phyloP scores from a whole-genome alignment of 2,329 filamentous ascomycete species.

The Penicillium vulpinum region DNA sequence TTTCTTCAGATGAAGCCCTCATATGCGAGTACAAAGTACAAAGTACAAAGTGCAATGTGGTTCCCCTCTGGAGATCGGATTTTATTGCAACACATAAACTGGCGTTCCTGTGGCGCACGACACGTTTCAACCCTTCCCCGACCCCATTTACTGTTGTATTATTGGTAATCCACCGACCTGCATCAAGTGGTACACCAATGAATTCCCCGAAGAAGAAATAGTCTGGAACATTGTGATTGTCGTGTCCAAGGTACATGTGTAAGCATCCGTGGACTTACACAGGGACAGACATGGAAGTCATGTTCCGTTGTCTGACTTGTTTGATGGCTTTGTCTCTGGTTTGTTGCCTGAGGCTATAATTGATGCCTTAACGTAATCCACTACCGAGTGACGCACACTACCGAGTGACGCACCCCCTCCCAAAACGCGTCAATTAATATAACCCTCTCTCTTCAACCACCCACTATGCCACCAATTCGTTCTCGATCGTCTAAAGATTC shows the following conservation, averaged over 20 bases:
- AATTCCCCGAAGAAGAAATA: neutral
- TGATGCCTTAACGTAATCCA: too few species aligned
- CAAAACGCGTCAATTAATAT: too few species aligned
- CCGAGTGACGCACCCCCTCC: too few species aligned
- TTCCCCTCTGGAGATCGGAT: neutral
- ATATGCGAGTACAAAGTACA: neutral
- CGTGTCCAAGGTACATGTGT: slow-evolving; percentile 6
- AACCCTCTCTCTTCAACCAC: too few species aligned
- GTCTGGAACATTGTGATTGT: slow-evolving; percentile 17
- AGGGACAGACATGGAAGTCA: neutral
- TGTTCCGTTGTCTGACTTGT: neutral
- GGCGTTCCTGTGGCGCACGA: slow-evolving; percentile 10
- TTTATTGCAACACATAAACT: slow-evolving; percentile 1
- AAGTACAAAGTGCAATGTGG: too few species aligned
- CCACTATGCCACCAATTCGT: too few species aligned
- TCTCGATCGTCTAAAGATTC: too few species aligned
- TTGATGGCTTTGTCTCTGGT: neutral
- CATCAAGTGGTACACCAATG: slow-evolving; percentile 11
- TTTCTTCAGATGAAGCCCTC: neutral
- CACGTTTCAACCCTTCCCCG: slow-evolving; percentile 8
- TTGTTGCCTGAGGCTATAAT: neutral
- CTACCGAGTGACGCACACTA: too few species aligned
- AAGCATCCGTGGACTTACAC: slow-evolving; percentile 7
- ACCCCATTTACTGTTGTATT: slow-evolving; percentile 6
- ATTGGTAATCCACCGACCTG: slow-evolving; percentile 12